phyloP scores from a whole-genome alignment of 2,329 filamentous ascomycete species.

The Trichophyton schoenleinii region DNA sequence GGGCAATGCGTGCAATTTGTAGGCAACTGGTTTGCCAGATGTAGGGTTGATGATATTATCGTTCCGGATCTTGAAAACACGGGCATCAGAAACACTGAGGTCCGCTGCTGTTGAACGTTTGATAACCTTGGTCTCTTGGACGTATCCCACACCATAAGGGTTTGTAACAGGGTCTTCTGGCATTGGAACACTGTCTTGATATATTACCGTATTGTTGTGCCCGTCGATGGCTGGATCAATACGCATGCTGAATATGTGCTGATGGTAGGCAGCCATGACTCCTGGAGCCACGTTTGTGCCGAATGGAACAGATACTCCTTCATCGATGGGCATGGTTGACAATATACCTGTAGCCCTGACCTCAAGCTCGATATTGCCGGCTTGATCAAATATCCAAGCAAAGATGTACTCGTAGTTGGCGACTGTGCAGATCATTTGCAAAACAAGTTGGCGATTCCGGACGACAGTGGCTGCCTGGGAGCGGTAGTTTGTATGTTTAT shows the following conservation, averaged over 20 bases:
- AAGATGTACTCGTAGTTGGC: slow-evolving; percentile 64
- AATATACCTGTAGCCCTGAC: slow-evolving; percentile 57
- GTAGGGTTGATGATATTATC: slow-evolving; percentile 39
- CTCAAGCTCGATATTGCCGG: slow-evolving; percentile 54
- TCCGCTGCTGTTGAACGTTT: slow-evolving; percentile 37
- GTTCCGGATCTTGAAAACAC: slow-evolving; percentile 49
- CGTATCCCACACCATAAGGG: slow-evolving; percentile 42
- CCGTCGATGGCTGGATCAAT: slow-evolving; percentile 52
- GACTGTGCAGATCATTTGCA: slow-evolving; percentile 59
- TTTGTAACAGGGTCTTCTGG: slow-evolving; percentile 41
- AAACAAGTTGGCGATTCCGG: slow-evolving; percentile 51
- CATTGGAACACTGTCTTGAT: slow-evolving; percentile 50
- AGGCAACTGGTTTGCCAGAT: slow-evolving; percentile 43
- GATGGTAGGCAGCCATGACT: slow-evolving; percentile 57
- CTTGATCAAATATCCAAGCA: slow-evolving; percentile 59
- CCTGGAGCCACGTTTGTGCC: slow-evolving; percentile 58
- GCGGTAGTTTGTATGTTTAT: slow-evolving; percentile 62
- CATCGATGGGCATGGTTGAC: slow-evolving; percentile 54
- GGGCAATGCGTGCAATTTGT: slow-evolving; percentile 44
- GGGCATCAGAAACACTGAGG: slow-evolving; percentile 36
- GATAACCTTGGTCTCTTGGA: slow-evolving; percentile 37
- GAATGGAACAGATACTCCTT: slow-evolving; percentile 51
- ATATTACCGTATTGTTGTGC: slow-evolving; percentile 42
- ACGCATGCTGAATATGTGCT: slow-evolving; percentile 61
- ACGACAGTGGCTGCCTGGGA: slow-evolving; percentile 51